Evolutionary conservation across 1,284 basidiomycete genomes (phyloP), one percentile per base, ranked within the genome.

Genomic region (Irpex sp.): DNA sequence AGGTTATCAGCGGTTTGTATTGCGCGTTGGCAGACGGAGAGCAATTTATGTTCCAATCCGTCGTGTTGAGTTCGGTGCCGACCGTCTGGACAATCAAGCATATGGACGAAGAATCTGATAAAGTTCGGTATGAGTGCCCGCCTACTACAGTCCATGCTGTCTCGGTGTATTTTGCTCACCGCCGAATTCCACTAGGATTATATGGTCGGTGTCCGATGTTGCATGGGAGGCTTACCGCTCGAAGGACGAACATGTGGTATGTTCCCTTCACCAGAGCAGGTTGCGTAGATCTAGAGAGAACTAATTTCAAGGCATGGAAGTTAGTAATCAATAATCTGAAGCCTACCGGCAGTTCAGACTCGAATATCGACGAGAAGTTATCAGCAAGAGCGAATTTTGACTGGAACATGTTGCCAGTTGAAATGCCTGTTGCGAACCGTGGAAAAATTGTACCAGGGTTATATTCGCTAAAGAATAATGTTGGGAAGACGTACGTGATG

Each of bases 401-500:
- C 36, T 64, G 62, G 59, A 4, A 7, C n/a, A 26, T 64, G 47
- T 57, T 51, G 9, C 17, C 62, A 17, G 34, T 57, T 31, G 34
- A n/a, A 17, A 19, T 15, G 5, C 7, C 40, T 4, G 36, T 11
- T n/a, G 21, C 17, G 15, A 51, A 5, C 55, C 9, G n/a, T 13
- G 58, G 40, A 13, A 49, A 51, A n/a, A 38, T 62, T 3, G 49
- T 19, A 6, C 55, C 64, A 2, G 64, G 64, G 8, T 21, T 65
- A 8, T 65, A 65, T 40, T 57, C 60, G 15, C 54, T 65, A 8
- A 61, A 62, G 44, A 65, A 62, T 34, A 60, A 60, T 38, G 61
- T 40, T 5, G 57, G 61, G 34, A 36, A 48, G 3, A 65, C 60
- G 3, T 65, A 26, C 34, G 61, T 62, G 9, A 55, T 48, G 13